Base-by-base conservation (phyloP, 2,329 filamentous ascomycete species). In the Ascochyta lentis region DNA sequence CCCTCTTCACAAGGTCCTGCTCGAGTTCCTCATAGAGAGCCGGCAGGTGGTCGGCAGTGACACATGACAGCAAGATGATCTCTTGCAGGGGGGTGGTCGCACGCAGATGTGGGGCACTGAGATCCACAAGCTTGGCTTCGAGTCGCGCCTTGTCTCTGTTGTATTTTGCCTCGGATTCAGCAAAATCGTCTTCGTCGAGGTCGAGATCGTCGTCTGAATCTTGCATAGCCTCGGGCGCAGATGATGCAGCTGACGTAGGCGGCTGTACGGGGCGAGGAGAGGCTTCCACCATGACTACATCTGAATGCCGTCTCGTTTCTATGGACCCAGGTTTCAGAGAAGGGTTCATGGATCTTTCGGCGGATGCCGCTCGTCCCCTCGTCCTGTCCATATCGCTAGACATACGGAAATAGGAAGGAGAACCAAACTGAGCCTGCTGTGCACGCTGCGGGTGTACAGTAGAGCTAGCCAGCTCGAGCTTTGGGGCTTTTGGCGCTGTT, bases 171-270 rank as follows among this genome's bases (percentile, higher is more conserved):
- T 81, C 77, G 19, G 76, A 76, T 29, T 79, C 73, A 8, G 77
- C 77, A 48, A 79, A 76, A 49, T 80, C 76, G 31, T 70, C 78
- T 54, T 81, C 78, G 31, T 78, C 76, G 10, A 79, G 69, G 58
- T 80, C 78, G 48, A 80, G 69, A 44, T 78, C 78, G 46, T 81
- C 79, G 19, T 82, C 79, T 22, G 78, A 80, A 46, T 78, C 79
- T 50, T 71, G 68, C 23, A 74, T 51, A 6, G 61, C 67, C 49
- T 73, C 66, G 6, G 70, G 70, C 3, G 66, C 71, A 22, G 71
- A 73, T 1, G 71, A 71, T 26, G 67, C 60, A 19, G 65, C 66
- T 31, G 72, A 72, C 23, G 68, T 58, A 0, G 69, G 67, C 7
- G 68, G 67, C 37, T 69, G 71, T 10, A 64, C 61, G 12, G 58